Conservation (phyloP, 768 basidiomycete genomes). For the Podaxis carcinomalis region DNA sequence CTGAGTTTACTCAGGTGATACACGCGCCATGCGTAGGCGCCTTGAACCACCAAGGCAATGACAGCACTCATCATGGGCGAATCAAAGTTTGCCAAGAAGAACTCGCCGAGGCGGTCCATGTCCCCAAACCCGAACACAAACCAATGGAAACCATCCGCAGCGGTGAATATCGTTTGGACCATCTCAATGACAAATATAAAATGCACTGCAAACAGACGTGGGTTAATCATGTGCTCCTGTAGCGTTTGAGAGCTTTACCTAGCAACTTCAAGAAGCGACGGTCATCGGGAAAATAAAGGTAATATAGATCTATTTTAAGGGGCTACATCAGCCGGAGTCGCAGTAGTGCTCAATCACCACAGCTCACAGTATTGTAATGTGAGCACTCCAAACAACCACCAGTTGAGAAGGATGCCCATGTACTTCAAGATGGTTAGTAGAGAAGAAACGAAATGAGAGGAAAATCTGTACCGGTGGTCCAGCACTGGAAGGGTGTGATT, state of each 20-base stretch:
- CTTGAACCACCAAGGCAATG: background rate
- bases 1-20: background rate
- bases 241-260: background rate
- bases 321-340: background rate
- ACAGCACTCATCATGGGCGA: background rate
- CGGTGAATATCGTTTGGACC: constrained; percentile 1
- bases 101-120: background rate
- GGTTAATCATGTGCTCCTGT: background rate
- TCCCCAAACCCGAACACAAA: constrained; percentile 10
- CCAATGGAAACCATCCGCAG: constrained; percentile 10
- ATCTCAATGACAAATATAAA: constrained; percentile 5
- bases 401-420: constrained; percentile 8
- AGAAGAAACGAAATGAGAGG: too few species aligned
- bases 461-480: background rate
- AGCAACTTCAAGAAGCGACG: background rate
- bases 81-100: constrained; percentile 1
- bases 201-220: background rate
- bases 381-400: constrained; percentile 9
- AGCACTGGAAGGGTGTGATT: background rate
- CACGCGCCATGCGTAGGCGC: constrained; percentile 7
- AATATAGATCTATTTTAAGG: background rate
- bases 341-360: background rate
- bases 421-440: background rate
- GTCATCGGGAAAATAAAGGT: constrained; percentile 5
- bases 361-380: constrained; percentile 5